Base-by-base conservation (phyloP, 371 early-diverging fungal genomes). In the Mortierella sp. region DNA sequence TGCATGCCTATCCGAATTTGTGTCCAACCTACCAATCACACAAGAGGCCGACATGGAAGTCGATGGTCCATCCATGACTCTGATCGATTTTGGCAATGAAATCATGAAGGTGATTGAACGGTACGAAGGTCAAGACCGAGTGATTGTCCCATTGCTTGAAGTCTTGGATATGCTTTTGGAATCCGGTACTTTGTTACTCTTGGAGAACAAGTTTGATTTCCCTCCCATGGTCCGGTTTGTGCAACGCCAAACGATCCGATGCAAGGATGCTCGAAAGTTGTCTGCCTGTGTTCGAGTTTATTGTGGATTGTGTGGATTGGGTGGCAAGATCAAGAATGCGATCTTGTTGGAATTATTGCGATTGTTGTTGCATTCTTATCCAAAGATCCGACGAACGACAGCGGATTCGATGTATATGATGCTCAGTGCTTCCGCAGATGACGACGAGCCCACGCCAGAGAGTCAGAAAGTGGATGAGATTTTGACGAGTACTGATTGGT, bases 161-260 rank as follows among this genome's bases (percentile, higher is more conserved):
- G 88, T 89, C 0, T 51, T 89, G 43, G 94, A 93, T 44, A 70
- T 93, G 48, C 73, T 93, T 18, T 84, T 92, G 48, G 88, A 90
- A 60, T 83, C 83, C 50, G 89, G 86, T 21, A 83, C 82, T 7
- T 58, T 90, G 51, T 53, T 79, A 28, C 75, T 81, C 59, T 68
- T 86, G 25, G 64, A 69, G 11, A 75, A 84, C 45, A 82, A 85
- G 30, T 79, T 57, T 28, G 80, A 79, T 58, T 79, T 79, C 46
- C 63, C 74, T 15, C 80, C 80, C 0, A 71, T 74, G 80, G 80
- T 79, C 12, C 64, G 60, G 11, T 81, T 75, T 50, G 76, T 72
- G 19, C 70, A 67, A 11, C 63, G 75, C 16, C 81, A 75, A 61
- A 81, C 72, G 4, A 4, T 72, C 52, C 72, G 59, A 45, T 72